A percentile compares a stretch with the other conserved stretches of the same genome.
Evolutionary conservation across 495 filamentous ascomycete species (phyloP).

Genomic region (Aspergillus coremiiformis): DNA sequence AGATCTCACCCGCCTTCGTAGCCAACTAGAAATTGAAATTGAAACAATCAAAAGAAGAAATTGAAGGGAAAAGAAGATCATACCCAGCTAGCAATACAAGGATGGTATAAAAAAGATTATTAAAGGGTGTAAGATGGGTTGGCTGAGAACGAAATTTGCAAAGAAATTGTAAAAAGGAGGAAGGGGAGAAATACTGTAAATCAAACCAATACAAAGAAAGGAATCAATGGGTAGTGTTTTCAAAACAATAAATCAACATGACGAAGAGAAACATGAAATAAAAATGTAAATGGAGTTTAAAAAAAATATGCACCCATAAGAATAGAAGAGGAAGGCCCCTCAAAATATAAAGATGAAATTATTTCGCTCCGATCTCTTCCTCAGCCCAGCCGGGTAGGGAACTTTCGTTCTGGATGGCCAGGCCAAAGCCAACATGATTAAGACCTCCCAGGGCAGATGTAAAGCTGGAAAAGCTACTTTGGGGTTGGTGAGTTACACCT

Average conservation of each 20-base stretch:
- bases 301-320: conserved; percentile 16
- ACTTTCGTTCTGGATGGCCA: conserved; percentile 57
- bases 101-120: conserved; percentile 26
- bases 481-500: conserved; percentile 44
- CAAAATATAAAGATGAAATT: conserved; percentile 16
- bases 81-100: conserved; percentile 43
- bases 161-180: conserved; percentile 13
- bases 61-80: conserved; percentile 25
- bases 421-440: conserved; percentile 51
- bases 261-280: conserved; percentile 15
- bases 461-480: conserved; percentile 51
- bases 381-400: conserved; percentile 62
- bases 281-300: conserved; percentile 3
- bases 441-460: conserved; percentile 50
- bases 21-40: conserved; percentile 9
- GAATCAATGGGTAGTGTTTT: not conserved
- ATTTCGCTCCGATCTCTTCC: conserved; percentile 53
- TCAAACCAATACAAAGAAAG: conserved; percentile 16
- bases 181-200: conserved; percentile 17
- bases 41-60: conserved; percentile 15
- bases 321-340: conserved; percentile 14
- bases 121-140: conserved; percentile 26
- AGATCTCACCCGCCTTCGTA: conserved; percentile 5
- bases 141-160: conserved; percentile 20
- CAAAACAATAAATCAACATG: conserved; percentile 18